These are phyloP conservation scores for Penicillium sp. DNA, from an alignment of 2,329 filamentous ascomycete species.

Conservation along the genomic window DNA sequence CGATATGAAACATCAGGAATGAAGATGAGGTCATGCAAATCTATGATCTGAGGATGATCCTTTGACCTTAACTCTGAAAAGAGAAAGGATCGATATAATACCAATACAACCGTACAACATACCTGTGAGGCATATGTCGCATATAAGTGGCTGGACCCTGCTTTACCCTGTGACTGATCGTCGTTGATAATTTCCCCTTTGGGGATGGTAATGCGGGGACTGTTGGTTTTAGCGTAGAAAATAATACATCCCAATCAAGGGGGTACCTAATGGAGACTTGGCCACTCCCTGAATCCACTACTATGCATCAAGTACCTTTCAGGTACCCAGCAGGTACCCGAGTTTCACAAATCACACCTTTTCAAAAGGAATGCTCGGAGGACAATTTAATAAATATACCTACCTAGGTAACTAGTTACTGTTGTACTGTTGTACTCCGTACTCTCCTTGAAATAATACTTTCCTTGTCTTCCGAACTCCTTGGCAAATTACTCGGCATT, in stretches of 20 bases:
- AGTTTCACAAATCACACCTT: not conserved
- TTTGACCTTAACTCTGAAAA: constrained; percentile 1
- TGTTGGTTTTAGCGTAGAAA: constrained; percentile 14
- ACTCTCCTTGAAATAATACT: not conserved
- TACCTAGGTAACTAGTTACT: too few relatives aligned
- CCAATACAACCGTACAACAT: not conserved
- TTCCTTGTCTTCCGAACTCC: not conserved
- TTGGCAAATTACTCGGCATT: constrained; percentile 1
- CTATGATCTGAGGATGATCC: constrained; percentile 3
- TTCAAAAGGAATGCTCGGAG: not conserved
- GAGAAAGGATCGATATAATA: constrained; percentile 8
- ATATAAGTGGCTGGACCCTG: constrained; percentile 20
- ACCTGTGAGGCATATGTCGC: not conserved
- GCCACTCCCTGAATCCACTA: not conserved
- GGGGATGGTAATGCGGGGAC: constrained; percentile 16
- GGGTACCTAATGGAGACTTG: constrained; percentile 5
- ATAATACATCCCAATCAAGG: constrained; percentile 6
- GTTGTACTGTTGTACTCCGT: not conserved
- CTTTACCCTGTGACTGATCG: constrained; percentile 18
- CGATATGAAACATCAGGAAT: not conserved
- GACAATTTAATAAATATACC: too few relatives aligned
- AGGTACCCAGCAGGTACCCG: constrained; percentile 17
- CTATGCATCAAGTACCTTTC: constrained; percentile 8
- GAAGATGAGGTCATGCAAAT: constrained; percentile 9
- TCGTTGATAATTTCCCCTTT: constrained; percentile 11